These are phyloP conservation scores for Dothiorella sarmentorum DNA, from an alignment of 2,329 filamentous ascomycete species.

Conservation along the genomic window DNA sequence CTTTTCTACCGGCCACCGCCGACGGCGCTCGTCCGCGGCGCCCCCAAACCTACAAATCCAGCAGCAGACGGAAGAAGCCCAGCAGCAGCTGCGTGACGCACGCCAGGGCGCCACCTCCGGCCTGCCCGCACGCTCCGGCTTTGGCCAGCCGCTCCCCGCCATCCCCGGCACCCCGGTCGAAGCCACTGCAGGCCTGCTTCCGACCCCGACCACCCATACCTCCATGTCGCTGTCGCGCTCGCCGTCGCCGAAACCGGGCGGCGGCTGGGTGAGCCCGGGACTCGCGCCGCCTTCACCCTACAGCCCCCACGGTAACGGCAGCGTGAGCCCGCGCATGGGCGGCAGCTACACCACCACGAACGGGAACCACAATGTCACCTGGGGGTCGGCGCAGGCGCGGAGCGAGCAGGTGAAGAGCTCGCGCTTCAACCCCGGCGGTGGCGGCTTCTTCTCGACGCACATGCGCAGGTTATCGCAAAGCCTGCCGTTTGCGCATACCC, in stretches of 20 bases:
- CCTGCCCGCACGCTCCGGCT: constrained; percentile 28
- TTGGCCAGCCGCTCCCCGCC: constrained; percentile 34
- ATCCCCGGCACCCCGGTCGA: constrained; percentile 36
- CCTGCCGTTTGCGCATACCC: constrained; percentile 59
- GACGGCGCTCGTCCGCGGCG: constrained; percentile 39
- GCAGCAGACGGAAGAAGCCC: constrained; percentile 22
- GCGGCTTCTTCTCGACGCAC: constrained; percentile 83
- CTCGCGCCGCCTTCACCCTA: constrained; percentile 63
- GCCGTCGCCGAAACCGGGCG: constrained; percentile 77
- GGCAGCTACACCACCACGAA: constrained; percentile 44
- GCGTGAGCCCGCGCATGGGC: constrained; percentile 60
- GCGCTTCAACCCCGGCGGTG: constrained; percentile 74
- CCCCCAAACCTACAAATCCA: constrained; percentile 32
- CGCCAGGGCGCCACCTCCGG: constrained; percentile 33
- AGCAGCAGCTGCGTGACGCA: constrained; percentile 25
- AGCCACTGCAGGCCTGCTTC: constrained; percentile 7
- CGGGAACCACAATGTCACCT: constrained; percentile 60
- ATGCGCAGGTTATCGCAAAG: constrained; percentile 77
- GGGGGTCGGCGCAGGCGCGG: constrained; percentile 78
- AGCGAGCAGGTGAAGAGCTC: constrained; percentile 71
- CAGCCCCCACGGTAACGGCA: constrained; percentile 56
- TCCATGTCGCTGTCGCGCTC: constrained; percentile 82
- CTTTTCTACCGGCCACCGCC: constrained; percentile 38
- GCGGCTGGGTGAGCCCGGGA: constrained; percentile 84
- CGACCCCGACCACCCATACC: constrained; percentile 16